Conservation (phyloP, 441 rosid species). For the Melastoma candidum region DNA sequence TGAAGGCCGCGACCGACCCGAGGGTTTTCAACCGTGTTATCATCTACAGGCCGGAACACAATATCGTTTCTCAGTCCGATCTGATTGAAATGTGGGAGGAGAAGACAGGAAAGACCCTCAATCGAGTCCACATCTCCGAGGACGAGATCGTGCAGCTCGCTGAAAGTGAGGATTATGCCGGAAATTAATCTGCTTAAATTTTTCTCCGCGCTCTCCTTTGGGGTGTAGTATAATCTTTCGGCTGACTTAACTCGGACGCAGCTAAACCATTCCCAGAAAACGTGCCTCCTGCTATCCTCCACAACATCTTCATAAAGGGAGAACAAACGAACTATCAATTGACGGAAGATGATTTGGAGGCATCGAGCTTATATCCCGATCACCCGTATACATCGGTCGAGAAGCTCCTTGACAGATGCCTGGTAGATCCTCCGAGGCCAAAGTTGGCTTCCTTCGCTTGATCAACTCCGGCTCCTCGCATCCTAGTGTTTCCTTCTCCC, state of each 20-base stretch:
- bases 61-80: conserved; percentile 23
- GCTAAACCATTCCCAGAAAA: conserved; percentile 28
- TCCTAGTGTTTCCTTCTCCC: no score
- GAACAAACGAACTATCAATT: conserved; percentile 29
- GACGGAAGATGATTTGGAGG: conserved; percentile 24
- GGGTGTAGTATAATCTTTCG: no score
- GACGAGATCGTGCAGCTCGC: conserved; percentile 20
- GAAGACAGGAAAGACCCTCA: conserved; percentile 17
- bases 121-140: conserved; percentile 18
- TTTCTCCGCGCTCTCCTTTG: neutral
- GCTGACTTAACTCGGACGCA: conserved; percentile 2
- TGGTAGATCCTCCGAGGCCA: conserved; percentile 23
- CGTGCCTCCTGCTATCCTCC: conserved; percentile 21
- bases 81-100: conserved; percentile 29
- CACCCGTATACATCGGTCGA: conserved; percentile 29
- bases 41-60: conserved; percentile 17
- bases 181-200: neutral
- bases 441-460: conserved; percentile 14
- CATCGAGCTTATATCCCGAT: conserved; percentile 29
- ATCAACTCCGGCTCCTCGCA: no score
- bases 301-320: conserved; percentile 35
- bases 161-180: conserved; percentile 15
- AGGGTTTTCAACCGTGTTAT: conserved; percentile 21
- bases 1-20: conserved; percentile 28
- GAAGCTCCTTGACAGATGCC: conserved; percentile 22